Evolutionary conservation across 164 flowering plant genomes (phyloP).

Genomic region (Piper betle): DNA sequence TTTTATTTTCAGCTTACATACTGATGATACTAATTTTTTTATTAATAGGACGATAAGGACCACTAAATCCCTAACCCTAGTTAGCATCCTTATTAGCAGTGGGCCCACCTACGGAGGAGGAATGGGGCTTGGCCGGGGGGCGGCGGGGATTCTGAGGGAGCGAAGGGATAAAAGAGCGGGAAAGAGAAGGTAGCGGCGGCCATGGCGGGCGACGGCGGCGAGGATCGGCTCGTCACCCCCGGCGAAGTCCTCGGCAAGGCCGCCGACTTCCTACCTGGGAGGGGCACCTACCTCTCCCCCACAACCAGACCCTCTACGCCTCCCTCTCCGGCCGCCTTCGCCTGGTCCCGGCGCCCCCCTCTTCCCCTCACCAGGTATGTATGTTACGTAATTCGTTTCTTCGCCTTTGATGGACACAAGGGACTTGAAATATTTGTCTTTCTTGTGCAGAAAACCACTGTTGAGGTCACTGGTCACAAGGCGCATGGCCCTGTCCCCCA

Average conservation of each 20-base stretch:
- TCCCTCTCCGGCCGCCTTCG: constrained; percentile 66
- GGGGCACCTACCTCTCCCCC: constrained; percentile 52
- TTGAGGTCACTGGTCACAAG: constrained; percentile 74
- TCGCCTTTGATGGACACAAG: neutral
- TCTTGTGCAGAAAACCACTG: constrained; percentile 49
- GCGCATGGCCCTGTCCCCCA: constrained; percentile 82
- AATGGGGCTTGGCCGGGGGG: too few species aligned
- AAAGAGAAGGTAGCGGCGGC: neutral
- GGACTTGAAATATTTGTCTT: neutral
- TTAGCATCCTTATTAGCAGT: too few species aligned
- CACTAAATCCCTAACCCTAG: too few species aligned
- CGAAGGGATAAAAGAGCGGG: neutral
- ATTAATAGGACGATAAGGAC: too few species aligned
- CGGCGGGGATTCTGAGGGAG: too few species aligned
- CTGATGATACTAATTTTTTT: too few species aligned
- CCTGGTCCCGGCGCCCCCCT: constrained; percentile 30
- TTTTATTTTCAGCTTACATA: too few species aligned
- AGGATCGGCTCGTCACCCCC: constrained; percentile 52
- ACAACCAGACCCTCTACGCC: constrained; percentile 48
- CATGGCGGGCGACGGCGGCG: neutral
- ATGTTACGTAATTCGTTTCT: neutral
- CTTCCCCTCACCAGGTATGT: constrained; percentile 53
- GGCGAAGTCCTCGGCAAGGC: constrained; percentile 68
- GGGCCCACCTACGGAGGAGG: too few species aligned
- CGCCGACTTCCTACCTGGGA: constrained; percentile 38